Percentiles rank a stretch among this genome's conserved stretches.
These are phyloP conservation scores for Harringtonia aguacate DNA, from an alignment of 2,329 filamentous ascomycete species.

Conservation along the genomic window DNA sequence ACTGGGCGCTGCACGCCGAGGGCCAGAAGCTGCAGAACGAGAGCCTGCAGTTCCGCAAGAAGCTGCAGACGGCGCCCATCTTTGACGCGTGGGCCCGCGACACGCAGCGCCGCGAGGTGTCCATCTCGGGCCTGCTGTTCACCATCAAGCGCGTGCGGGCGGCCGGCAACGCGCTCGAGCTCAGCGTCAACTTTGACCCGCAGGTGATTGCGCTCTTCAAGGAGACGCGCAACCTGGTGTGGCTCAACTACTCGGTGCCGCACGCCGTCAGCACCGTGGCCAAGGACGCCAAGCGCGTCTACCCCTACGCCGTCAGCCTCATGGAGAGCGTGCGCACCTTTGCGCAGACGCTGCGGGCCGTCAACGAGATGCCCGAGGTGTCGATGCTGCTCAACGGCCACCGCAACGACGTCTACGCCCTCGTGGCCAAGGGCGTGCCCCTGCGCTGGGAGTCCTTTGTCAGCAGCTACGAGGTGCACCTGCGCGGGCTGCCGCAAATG, in stretches of 20 bases:
- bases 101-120: constrained; percentile 77
- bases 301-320: constrained; percentile 92
- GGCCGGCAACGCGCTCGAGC: constrained; percentile 79
- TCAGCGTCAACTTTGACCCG: constrained; percentile 91
- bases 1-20: constrained; percentile 90
- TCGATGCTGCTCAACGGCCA: constrained; percentile 83
- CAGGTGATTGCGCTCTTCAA: constrained; percentile 98
- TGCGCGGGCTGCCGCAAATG: constrained; percentile 55
- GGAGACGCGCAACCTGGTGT: constrained; percentile 89
- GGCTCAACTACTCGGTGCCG: constrained; percentile 90
- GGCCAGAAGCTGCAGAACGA: constrained; percentile 89
- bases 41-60: constrained; percentile 88
- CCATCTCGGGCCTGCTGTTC: constrained; percentile 86
- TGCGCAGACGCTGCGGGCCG: constrained; percentile 75
- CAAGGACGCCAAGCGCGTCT: constrained; percentile 97
- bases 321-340: constrained; percentile 98
- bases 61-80: constrained; percentile 85
- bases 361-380: constrained; percentile 77
- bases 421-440: constrained; percentile 79
- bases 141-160: constrained; percentile 79
- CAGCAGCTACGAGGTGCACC: constrained; percentile 86
- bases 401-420: constrained; percentile 74
- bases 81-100: constrained; percentile 94
- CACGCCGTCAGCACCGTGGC: constrained; percentile 92
- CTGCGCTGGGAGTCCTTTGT: constrained; percentile 97